A percentile compares a stretch with the other conserved stretches of the same genome.
Conservation (phyloP, 2,329 filamentous ascomycete genomes). For the Rutstroemia sp. region DNA sequence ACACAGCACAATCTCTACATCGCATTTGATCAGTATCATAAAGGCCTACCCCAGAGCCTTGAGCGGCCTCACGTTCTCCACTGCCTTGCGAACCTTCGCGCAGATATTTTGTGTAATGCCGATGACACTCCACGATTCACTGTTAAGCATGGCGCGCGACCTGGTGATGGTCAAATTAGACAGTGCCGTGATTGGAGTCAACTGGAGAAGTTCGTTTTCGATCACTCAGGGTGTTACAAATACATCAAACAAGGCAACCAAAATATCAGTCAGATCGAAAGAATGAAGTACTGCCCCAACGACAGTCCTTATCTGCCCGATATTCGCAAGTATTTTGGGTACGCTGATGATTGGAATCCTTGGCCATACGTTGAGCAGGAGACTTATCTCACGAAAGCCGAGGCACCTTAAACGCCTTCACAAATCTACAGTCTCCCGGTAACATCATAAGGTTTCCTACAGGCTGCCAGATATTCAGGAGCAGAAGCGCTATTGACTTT, state of each 20-base stretch:
- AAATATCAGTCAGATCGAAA: neutral
- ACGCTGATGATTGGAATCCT: neutral
- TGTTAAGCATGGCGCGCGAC: neutral
- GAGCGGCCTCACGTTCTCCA: neutral
- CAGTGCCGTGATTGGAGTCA: constrained; percentile 4
- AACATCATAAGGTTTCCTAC: no score
- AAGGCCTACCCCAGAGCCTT: neutral
- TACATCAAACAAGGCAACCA: neutral
- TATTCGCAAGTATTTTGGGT: neutral
- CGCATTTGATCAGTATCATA: neutral
- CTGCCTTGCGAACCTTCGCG: constrained; percentile 4
- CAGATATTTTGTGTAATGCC: constrained; percentile 6
- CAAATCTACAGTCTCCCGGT: no score
- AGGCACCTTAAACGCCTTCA: neutral
- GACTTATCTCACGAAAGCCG: neutral
- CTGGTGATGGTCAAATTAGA: constrained; percentile 4
- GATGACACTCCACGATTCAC: constrained; percentile 4
- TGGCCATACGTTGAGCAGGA: neutral
- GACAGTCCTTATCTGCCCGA: neutral
- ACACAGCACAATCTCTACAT: neutral
- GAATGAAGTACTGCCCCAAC: neutral
- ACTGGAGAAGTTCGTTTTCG: neutral
- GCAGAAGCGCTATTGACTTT: no score
- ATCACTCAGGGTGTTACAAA: neutral
- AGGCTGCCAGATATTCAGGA: no score